Conservation (phyloP, 108 stramenopile species). For the Skeletonema menzelii region DNA sequence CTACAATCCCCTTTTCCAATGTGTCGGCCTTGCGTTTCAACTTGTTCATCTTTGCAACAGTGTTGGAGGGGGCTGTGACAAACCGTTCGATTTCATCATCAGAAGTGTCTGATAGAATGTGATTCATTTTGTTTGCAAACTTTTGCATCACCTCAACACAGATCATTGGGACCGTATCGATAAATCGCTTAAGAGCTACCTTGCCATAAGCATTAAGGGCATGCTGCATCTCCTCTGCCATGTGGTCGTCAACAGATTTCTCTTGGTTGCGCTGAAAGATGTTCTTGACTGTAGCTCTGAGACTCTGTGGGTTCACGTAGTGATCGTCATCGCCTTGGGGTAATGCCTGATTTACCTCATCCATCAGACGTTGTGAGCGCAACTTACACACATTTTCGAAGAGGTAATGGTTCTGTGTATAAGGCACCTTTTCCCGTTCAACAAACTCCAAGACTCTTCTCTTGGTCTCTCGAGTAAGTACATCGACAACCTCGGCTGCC, state of each 20-base stretch:
- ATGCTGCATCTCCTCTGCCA: conserved; percentile 75
- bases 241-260: conserved; percentile 51
- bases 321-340: conserved; percentile 36
- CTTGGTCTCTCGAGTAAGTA: conserved; percentile 27
- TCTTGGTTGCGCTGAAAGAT: conserved; percentile 58
- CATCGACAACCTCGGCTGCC: conserved; percentile 27
- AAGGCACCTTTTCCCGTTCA: conserved; percentile 55
- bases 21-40: conserved; percentile 20
- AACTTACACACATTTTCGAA: conserved; percentile 54
- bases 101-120: conserved; percentile 13
- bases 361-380: conserved; percentile 47
- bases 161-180: conserved; percentile 76
- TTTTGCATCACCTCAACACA: conserved; percentile 45
- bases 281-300: conserved; percentile 49
- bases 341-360: conserved; percentile 54
- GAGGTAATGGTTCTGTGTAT: conserved; percentile 67
- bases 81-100: conserved; percentile 27
- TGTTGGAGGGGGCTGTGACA: conserved; percentile 9
- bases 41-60: conserved; percentile 12
- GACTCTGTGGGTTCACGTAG: conserved; percentile 36
- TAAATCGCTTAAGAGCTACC: conserved; percentile 63
- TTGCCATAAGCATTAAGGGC: conserved; percentile 62
- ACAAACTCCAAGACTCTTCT: conserved; percentile 54
- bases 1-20: conserved; percentile 17
- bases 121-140: conserved; percentile 22